A percentile compares a stretch with the other conserved stretches of the same genome.
Evolutionary conservation across 1,139 yeast genomes (phyloP).

Genomic region (Lodderomyces oxycetoniae): DNA sequence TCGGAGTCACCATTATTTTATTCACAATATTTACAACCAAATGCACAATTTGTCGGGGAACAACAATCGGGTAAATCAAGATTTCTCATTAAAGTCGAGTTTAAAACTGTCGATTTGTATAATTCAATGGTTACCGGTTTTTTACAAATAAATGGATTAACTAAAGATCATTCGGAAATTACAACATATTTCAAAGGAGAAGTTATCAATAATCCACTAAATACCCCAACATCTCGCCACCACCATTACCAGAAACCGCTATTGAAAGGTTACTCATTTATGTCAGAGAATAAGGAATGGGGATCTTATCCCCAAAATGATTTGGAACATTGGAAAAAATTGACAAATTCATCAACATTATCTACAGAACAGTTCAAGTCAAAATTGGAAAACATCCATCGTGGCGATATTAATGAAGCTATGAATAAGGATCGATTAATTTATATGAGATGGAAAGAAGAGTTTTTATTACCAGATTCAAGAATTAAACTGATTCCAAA

Average conservation of each 20-base stretch:
- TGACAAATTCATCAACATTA: slow-evolving; percentile 41
- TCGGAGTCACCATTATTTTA: slow-evolving; percentile 14
- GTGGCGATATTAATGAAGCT: slow-evolving; percentile 22
- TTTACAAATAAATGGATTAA: slow-evolving; percentile 73
- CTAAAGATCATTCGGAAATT: slow-evolving; percentile 71
- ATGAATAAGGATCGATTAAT: slow-evolving; percentile 34
- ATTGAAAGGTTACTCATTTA: slow-evolving; percentile 30
- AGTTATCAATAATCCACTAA: slow-evolving; percentile 58
- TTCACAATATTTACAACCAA: slow-evolving; percentile 52
- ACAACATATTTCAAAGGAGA: slow-evolving; percentile 87
- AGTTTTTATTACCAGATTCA: slow-evolving; percentile 78
- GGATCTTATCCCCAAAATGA: slow-evolving; percentile 65
- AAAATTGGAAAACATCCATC: slow-evolving; percentile 28
- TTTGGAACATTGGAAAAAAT: slow-evolving; percentile 80
- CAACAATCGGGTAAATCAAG: slow-evolving; percentile 69
- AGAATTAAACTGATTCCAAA: slow-evolving; percentile 62
- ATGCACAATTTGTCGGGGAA: slow-evolving; percentile 60
- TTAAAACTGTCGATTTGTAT: slow-evolving; percentile 62
- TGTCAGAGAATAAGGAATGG: slow-evolving; percentile 47
- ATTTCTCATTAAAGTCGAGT: slow-evolving; percentile 67
- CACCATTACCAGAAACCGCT: slow-evolving; percentile 7
- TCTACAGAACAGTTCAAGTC: slow-evolving; percentile 22
- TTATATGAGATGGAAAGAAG: slow-evolving; percentile 95
- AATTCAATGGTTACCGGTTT: slow-evolving; percentile 69
- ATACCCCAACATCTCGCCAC: neutral